Evolutionary conservation across 495 filamentous ascomycete species (phyloP).

Genomic region (Aspergillus bridgeri): DNA sequence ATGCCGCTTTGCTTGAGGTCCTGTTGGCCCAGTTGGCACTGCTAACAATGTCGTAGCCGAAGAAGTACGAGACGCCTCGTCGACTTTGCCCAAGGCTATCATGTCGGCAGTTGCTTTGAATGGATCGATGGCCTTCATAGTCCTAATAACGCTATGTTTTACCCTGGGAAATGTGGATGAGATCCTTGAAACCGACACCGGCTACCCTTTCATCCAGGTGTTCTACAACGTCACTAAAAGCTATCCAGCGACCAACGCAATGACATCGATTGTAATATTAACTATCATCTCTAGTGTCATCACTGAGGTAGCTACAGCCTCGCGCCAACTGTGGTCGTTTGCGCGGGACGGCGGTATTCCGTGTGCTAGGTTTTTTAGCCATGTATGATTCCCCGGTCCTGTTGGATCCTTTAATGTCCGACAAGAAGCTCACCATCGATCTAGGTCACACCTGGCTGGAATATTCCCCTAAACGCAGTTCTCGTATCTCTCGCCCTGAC

Average conservation of each 20-base stretch:
- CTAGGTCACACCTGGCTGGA: conserved; percentile 47
- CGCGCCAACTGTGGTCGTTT: conserved; percentile 57
- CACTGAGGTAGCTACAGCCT: conserved; percentile 53
- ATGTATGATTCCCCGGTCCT: conserved; percentile 30
- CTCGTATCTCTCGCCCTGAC: conserved; percentile 43
- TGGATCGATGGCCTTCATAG: conserved; percentile 47
- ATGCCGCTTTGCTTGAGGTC: conserved; percentile 7
- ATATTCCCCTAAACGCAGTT: conserved; percentile 52
- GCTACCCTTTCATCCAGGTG: conserved; percentile 53
- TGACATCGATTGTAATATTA: conserved; percentile 50
- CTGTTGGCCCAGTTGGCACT: not conserved
- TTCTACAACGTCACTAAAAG: conserved; percentile 49
- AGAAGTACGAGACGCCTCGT: conserved; percentile 53
- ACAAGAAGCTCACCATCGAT: not conserved
- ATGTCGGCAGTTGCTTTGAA: conserved; percentile 49
- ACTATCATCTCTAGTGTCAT: conserved; percentile 47
- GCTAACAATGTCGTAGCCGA: conserved; percentile 36
- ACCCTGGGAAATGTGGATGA: conserved; percentile 49
- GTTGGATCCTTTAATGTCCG: not conserved
- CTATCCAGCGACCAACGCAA: conserved; percentile 43
- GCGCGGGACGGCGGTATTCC: conserved; percentile 56
- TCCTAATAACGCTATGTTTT: conserved; percentile 52
- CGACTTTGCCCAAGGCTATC: conserved; percentile 52
- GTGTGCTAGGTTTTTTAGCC: conserved; percentile 47
- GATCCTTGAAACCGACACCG: conserved; percentile 35